A percentile compares a stretch with the other conserved stretches of the same genome.
Evolutionary conservation across 1,139 yeast species (phyloP).

Genomic region (Yamadazyma mexicana): DNA sequence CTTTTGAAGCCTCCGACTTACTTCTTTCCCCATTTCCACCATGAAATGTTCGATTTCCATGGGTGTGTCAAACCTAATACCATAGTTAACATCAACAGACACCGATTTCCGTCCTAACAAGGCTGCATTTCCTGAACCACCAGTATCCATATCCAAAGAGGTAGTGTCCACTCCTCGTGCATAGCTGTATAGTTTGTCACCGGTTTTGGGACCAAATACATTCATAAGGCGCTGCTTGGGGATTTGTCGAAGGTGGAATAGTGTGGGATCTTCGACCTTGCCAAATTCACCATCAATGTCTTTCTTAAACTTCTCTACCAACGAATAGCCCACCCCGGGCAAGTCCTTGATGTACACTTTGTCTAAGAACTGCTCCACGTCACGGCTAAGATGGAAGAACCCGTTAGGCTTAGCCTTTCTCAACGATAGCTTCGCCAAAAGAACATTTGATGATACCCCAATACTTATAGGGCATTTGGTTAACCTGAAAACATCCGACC

Average conservation of each 20-base stretch:
- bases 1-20: slow-evolving; percentile 51
- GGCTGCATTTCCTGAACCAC: slow-evolving; percentile 34
- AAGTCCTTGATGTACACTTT: slow-evolving; percentile 52
- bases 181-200: slow-evolving; percentile 58
- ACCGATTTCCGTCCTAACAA: slow-evolving; percentile 64
- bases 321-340: slow-evolving; percentile 84
- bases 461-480: slow-evolving; percentile 76
- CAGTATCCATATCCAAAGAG: slow-evolving; percentile 46
- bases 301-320: slow-evolving; percentile 22
- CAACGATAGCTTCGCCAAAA: slow-evolving; percentile 78
- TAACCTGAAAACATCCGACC: slow-evolving; percentile 39
- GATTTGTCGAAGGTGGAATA: slow-evolving; percentile 37
- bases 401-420: slow-evolving; percentile 83
- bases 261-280: slow-evolving; percentile 14
- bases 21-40: slow-evolving; percentile 56
- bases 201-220: slow-evolving; percentile 69
- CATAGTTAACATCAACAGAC: slow-evolving; percentile 91
- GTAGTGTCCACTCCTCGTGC: slow-evolving; percentile 70
- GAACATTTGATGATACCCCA: slow-evolving; percentile 71
- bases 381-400: slow-evolving; percentile 33
- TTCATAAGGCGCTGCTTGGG: slow-evolving; percentile 36
- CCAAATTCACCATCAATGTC: slow-evolving; percentile 4
- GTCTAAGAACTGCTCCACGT: slow-evolving; percentile 38
- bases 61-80: slow-evolving; percentile 67
- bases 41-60: slow-evolving; percentile 67